Conservation (phyloP, 2,329 filamentous ascomycete genomes). For the Fusarium udum region DNA sequence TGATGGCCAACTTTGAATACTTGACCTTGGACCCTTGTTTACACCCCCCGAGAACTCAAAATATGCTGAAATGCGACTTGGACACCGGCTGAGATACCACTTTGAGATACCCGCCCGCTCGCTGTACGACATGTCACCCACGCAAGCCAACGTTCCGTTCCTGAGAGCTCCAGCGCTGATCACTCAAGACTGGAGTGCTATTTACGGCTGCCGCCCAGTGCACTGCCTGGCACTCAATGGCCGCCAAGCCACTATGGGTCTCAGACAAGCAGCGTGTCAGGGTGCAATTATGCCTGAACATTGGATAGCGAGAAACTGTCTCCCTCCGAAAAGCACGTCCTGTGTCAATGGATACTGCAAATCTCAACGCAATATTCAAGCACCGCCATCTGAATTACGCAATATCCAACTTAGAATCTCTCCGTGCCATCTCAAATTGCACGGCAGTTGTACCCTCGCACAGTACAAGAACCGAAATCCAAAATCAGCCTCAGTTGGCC, state of each 20-base stretch:
- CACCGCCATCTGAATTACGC: slow-evolving; percentile 2
- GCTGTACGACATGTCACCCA: slow-evolving; percentile 28
- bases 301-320: slow-evolving; percentile 4
- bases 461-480: slow-evolving; percentile 7
- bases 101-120: not conserved
- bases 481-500: slow-evolving; percentile 3
- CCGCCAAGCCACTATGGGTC: slow-evolving; percentile 32
- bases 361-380: not conserved
- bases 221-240: slow-evolving; percentile 21
- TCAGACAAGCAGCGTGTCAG: slow-evolving; percentile 21
- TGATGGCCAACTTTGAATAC: slow-evolving; percentile 20
- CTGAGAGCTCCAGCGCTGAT: slow-evolving; percentile 14
- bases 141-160: slow-evolving; percentile 28
- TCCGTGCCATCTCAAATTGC: not conserved
- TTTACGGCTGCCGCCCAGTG: slow-evolving; percentile 23
- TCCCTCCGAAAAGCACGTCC: not conserved
- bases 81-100: not conserved
- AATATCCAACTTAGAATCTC: not conserved
- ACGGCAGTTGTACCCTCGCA: slow-evolving; percentile 6
- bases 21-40: slow-evolving; percentile 1
- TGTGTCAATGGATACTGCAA: not conserved
- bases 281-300: slow-evolving; percentile 16
- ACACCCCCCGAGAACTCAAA: slow-evolving; percentile 1
- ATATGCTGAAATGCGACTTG: slow-evolving; percentile 1
- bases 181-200: slow-evolving; percentile 15